phyloP scores from a whole-genome alignment of 2,329 filamentous ascomycete genomes.

The Fusarium coffeatum region DNA sequence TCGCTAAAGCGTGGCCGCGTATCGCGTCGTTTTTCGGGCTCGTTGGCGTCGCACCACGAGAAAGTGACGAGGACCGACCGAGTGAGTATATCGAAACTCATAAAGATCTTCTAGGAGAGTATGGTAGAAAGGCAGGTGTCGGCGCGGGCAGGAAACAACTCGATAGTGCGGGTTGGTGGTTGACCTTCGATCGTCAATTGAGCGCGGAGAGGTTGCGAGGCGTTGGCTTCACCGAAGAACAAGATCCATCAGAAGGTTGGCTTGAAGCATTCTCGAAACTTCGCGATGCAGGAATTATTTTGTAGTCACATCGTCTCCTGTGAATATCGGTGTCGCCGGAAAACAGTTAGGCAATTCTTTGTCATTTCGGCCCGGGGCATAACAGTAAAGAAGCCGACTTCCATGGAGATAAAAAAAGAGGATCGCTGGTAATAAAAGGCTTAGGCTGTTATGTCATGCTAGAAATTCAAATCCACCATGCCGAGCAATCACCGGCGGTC shows the following conservation, averaged over 20 bases:
- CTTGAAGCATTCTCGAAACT: slow-evolving; percentile 3
- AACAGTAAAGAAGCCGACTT: not conserved
- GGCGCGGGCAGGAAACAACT: slow-evolving; percentile 53
- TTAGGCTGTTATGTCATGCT: slow-evolving; percentile 22
- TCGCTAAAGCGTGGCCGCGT: slow-evolving; percentile 21
- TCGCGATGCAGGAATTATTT: slow-evolving; percentile 7
- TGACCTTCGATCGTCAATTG: slow-evolving; percentile 61
- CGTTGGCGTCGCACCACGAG: not conserved
- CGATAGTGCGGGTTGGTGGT: slow-evolving; percentile 58
- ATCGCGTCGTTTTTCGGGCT: slow-evolving; percentile 7
- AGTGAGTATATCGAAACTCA: slow-evolving; percentile 3
- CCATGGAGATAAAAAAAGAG: not conserved
- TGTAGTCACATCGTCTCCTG: not conserved
- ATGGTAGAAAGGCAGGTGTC: slow-evolving; percentile 49
- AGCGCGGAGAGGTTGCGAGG: slow-evolving; percentile 55
- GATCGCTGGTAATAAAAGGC: not conserved
- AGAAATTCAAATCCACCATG: slow-evolving; percentile 7
- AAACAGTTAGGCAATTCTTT: not conserved
- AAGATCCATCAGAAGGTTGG: slow-evolving; percentile 48
- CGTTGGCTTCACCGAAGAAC: slow-evolving; percentile 55
- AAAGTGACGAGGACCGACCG: not conserved
- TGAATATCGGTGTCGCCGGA: not conserved
- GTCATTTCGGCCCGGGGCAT: not conserved
- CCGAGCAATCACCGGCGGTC: slow-evolving; percentile 25
- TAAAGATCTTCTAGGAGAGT: slow-evolving; percentile 6